Evolutionary conservation across 345 rosid genomes (phyloP).

Genomic region (Kandelia obovata): DNA sequence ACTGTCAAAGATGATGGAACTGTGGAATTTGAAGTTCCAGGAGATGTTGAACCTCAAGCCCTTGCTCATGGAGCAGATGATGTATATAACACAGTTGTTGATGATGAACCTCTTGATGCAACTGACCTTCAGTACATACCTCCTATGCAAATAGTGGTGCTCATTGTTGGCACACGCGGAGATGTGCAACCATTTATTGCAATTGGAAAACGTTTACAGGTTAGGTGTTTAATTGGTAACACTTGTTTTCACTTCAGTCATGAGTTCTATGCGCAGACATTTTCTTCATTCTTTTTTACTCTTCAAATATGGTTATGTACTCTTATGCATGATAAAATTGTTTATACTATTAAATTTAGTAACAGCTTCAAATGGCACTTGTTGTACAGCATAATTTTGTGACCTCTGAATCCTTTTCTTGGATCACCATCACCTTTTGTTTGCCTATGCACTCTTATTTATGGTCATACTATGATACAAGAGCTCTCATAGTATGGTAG

Average conservation of each 20-base stretch:
- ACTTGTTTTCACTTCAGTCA: slow-evolving; percentile 26
- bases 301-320: background rate
- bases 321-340: background rate
- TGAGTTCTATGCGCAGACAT: background rate
- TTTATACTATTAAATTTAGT: background rate
- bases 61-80: slow-evolving; percentile 36
- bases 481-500: too few relatives aligned
- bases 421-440: background rate
- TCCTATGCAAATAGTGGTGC: slow-evolving; percentile 60
- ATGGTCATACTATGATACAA: background rate
- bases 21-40: slow-evolving; percentile 85
- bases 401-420: background rate
- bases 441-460: background rate
- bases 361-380: background rate
- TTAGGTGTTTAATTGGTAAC: slow-evolving; percentile 45
- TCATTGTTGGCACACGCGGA: slow-evolving; percentile 50
- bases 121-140: slow-evolving; percentile 57
- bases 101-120: slow-evolving; percentile 65
- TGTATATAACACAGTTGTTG: slow-evolving; percentile 31
- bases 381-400: background rate
- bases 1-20: slow-evolving; percentile 97
- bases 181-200: slow-evolving; percentile 72
- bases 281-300: background rate
- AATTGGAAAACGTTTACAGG: slow-evolving; percentile 62
- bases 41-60: slow-evolving; percentile 58